These are phyloP conservation scores for Candida palmyrensis DNA, from an alignment of 805 yeast species.

Conservation along the genomic window DNA sequence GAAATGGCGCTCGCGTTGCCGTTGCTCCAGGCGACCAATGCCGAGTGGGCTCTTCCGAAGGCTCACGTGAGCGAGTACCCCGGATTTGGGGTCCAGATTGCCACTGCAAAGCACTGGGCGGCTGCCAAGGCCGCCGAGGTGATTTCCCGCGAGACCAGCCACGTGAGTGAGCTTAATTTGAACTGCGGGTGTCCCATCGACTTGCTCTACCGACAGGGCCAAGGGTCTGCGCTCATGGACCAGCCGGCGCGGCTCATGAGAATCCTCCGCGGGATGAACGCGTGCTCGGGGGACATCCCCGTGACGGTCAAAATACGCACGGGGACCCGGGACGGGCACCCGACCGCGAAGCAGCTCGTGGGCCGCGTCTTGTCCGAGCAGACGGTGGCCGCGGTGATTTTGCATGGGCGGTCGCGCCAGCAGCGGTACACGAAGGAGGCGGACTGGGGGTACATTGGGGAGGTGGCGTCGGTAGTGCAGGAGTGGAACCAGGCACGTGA, in stretches of 20 bases:
- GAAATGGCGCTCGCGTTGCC: slow-evolving; percentile 95
- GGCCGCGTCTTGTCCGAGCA: slow-evolving; percentile 69
- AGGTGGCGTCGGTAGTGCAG: slow-evolving; percentile 65
- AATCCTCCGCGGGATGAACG: slow-evolving; percentile 82
- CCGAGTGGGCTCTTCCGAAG: slow-evolving; percentile 97
- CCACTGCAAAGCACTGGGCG: slow-evolving; percentile 88
- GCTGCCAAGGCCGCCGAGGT: slow-evolving; percentile 91
- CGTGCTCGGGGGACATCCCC: slow-evolving; percentile 85
- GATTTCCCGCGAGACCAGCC: slow-evolving; percentile 49
- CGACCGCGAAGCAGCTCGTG: slow-evolving; percentile 79
- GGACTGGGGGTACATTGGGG: slow-evolving; percentile 84
- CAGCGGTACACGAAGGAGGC: slow-evolving; percentile 91
- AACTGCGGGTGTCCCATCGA: slow-evolving; percentile 99
- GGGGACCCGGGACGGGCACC: slow-evolving; percentile 80
- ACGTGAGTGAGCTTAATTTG: slow-evolving; percentile 78
- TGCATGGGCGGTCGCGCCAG: slow-evolving; percentile 95
- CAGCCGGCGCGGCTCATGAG: slow-evolving; percentile 78
- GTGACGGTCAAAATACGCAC: slow-evolving; percentile 89
- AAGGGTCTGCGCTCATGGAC: slow-evolving; percentile 90
- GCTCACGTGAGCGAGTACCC: slow-evolving; percentile 80
- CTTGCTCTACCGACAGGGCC: slow-evolving; percentile 87
- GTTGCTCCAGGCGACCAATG: slow-evolving; percentile 79
- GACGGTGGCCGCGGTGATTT: slow-evolving; percentile 83
- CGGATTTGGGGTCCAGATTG: slow-evolving; percentile 91
- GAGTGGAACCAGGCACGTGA: slow-evolving; percentile 48